Evolutionary conservation across 2,329 filamentous ascomycete species (phyloP).

Genomic region (Thyridium curvatum): DNA sequence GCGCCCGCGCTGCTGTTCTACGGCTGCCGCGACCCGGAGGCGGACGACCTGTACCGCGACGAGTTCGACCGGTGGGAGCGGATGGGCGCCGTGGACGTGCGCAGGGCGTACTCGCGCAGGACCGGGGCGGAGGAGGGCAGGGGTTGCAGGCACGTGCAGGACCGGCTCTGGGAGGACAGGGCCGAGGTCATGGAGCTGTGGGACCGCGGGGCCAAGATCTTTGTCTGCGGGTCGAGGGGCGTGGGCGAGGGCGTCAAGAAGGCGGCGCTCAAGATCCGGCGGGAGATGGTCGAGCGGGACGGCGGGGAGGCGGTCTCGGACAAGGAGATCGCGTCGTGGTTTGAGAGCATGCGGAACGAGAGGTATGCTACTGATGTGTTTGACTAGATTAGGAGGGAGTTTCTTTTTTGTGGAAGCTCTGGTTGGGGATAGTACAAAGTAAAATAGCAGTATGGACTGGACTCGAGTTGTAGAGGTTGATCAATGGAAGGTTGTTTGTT

Average conservation of each 20-base stretch:
- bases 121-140: conserved; percentile 32
- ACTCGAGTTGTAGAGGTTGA: no score
- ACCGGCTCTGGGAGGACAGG: conserved; percentile 39
- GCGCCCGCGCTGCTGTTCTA: conserved; percentile 60
- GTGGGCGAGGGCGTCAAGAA: conserved; percentile 35
- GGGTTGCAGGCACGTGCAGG: conserved; percentile 31
- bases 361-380: conserved; percentile 57
- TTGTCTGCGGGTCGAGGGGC: conserved; percentile 51
- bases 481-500: no score
- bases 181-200: conserved; percentile 24
- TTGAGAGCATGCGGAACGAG: conserved; percentile 44
- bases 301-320: conserved; percentile 18
- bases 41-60: conserved; percentile 54
- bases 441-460: no score
- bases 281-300: conserved; percentile 21
- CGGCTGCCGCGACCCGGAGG: conserved; percentile 49
- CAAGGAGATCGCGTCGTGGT: conserved; percentile 38
- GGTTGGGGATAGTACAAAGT: no score
- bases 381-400: conserved; percentile 39
- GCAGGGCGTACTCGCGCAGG: conserved; percentile 51
- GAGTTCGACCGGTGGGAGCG: conserved; percentile 54
- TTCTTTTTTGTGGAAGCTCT: no score
- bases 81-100: conserved; percentile 53
- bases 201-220: conserved; percentile 40
- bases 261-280: conserved; percentile 23